A percentile compares a stretch with the other conserved stretches of the same genome.
phyloP scores from a whole-genome alignment of 2,329 filamentous ascomycete species.

The Trichoderma atrobrunneum region DNA sequence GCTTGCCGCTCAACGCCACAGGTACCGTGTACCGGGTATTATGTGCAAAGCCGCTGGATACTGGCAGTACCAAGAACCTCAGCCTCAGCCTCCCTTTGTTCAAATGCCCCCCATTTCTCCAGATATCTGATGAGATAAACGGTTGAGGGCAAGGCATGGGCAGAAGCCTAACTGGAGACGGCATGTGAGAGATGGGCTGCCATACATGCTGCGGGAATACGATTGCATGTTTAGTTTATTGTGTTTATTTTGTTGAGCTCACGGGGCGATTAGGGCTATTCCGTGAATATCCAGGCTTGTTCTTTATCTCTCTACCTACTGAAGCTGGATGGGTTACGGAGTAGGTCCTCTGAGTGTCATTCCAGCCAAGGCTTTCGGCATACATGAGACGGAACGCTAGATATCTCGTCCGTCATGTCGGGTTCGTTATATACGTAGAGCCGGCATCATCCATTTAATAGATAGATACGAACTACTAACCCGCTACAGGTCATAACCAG shows the following conservation, averaged over 20 bases:
- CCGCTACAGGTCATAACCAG: background rate
- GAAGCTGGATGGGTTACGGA: background rate
- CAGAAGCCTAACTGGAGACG: constrained; percentile 4
- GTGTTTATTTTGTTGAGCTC: background rate
- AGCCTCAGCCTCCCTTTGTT: background rate
- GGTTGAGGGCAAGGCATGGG: background rate
- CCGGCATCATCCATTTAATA: background rate
- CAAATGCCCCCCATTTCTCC: background rate
- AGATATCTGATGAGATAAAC: background rate
- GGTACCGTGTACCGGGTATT: background rate
- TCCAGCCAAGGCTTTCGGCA: too few species aligned
- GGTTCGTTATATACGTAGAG: background rate
- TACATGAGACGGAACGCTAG: background rate
- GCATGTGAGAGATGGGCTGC: background rate
- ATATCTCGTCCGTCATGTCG: background rate
- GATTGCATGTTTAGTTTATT: background rate
- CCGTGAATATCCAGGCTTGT: background rate
- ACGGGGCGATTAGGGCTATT: background rate
- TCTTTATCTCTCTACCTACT: background rate
- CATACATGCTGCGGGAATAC: background rate
- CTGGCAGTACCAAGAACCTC: background rate
- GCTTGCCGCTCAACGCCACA: constrained; percentile 4
- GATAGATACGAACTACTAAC: background rate
- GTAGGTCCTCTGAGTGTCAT: background rate
- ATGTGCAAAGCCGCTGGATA: background rate